Evolutionary conservation across 2,329 filamentous ascomycete genomes (phyloP).

Genomic region (Cladosporium sp.): DNA sequence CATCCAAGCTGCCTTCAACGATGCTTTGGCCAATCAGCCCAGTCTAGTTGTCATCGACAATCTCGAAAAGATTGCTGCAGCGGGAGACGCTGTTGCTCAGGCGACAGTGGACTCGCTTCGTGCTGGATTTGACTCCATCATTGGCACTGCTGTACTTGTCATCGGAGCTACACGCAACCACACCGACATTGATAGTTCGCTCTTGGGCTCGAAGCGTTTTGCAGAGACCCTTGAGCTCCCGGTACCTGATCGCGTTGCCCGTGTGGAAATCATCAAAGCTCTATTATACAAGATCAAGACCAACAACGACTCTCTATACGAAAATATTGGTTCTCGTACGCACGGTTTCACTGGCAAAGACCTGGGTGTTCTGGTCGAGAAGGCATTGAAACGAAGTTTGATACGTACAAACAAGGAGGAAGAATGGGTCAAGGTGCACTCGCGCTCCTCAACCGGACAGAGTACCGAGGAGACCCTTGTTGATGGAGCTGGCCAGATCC

Average conservation of each 20-base stretch:
- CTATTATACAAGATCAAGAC: conserved; percentile 52
- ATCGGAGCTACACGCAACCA: conserved; percentile 73
- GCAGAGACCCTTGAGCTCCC: conserved; percentile 69
- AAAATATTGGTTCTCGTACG: conserved; percentile 67
- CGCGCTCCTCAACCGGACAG: background rate
- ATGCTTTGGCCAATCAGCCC: conserved; percentile 67
- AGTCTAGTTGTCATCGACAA: conserved; percentile 79
- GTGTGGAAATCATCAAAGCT: conserved; percentile 71
- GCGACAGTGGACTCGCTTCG: conserved; percentile 40
- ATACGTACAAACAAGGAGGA: conserved; percentile 35
- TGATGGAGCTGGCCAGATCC: conserved; percentile 15
- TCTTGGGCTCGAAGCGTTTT: conserved; percentile 68
- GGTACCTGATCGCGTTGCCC: conserved; percentile 69
- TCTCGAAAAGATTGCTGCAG: conserved; percentile 68
- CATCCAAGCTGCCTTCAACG: conserved; percentile 68
- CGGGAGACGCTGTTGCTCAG: conserved; percentile 47
- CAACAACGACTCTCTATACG: conserved; percentile 51
- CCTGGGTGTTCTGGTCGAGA: conserved; percentile 63
- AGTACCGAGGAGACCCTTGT: conserved; percentile 18
- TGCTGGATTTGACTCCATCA: conserved; percentile 58
- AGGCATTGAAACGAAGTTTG: conserved; percentile 48
- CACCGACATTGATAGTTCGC: conserved; percentile 67
- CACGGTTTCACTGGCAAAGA: conserved; percentile 86
- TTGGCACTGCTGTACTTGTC: conserved; percentile 64
- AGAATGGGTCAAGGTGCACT: conserved; percentile 25